Base-by-base conservation (phyloP, 2,329 filamentous ascomycete genomes). In the Zasmidium cellare region DNA sequence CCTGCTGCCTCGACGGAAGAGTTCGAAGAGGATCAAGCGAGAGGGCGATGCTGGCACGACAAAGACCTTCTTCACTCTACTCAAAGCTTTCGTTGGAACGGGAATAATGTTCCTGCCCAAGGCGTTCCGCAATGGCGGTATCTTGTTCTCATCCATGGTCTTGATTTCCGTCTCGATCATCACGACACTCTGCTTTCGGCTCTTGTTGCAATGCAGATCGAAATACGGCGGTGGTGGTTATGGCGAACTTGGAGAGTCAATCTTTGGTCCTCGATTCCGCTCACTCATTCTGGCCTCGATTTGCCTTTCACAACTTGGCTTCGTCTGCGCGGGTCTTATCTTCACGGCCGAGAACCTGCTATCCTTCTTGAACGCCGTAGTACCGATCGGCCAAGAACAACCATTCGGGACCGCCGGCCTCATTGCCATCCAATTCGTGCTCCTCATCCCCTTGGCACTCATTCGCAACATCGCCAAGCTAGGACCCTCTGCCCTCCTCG, bases 91-190 rank as follows among this genome's bases (percentile, higher is more conserved):
- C 67, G 83, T 92, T 53, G 89, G 89, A 49, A 92, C 89, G 0
- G 89, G 89, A 60, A 91, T 92, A 71, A 90, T 92, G 85, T 92
- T 92, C 69, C 72, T 92, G 46, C 89, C 89, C 48, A 91, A 90
- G 69, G 89, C 89, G 0, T 92, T 91, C 75, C 84, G 85, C 68
- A 92, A 92, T 63, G 89, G 89, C 35, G 89, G 89, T 22, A 86
- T 92, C 52, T 76, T 91, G 11, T 92, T 92, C 70, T 91, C 88
- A 0, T 87, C 85, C 0, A 74, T 90, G 51, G 86, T 87, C 0
- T 81, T 92, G 63, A 73, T 91, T 47, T 75, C 78, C 9, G 83
- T 91, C 2, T 86, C 89, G 1, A 70, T 82, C 19, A 75, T 91
- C 64, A 89, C 87, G 46, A 88, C 86, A 67, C 70, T 88, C 11